A percentile compares a stretch with the other conserved stretches of the same genome.
phyloP scores from a whole-genome alignment of 139 green algal species.

The Coelastrella sp. region DNA sequence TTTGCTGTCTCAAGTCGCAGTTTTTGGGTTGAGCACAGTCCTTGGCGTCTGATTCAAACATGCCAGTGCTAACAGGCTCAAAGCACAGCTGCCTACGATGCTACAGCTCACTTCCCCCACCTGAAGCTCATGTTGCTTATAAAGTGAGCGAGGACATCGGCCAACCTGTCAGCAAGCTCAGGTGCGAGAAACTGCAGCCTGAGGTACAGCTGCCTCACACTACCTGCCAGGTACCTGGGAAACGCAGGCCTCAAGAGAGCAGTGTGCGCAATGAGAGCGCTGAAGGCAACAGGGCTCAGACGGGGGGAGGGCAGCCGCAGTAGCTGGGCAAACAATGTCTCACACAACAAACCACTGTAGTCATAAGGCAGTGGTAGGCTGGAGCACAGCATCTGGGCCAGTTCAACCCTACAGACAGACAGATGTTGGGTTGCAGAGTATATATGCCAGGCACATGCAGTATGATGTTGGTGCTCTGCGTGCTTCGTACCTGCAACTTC shows the following conservation, averaged over 20 bases:
- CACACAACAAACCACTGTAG: constrained; percentile 75
- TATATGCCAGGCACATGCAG: too few relatives aligned
- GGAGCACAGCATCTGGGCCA: constrained; percentile 65
- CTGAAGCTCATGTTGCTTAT: constrained; percentile 49
- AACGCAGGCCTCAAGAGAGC: constrained; percentile 69
- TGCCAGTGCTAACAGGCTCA: too few relatives aligned
- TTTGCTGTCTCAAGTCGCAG: too few relatives aligned
- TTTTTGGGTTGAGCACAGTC: too few relatives aligned
- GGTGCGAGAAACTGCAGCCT: constrained; percentile 73
- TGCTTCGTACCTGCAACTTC: too few relatives aligned
- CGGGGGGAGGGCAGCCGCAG: constrained; percentile 76
- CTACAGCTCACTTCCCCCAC: background rate
- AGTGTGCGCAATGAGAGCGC: constrained; percentile 86
- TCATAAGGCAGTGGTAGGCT: constrained; percentile 73
- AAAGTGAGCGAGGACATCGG: constrained; percentile 36
- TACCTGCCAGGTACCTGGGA: constrained; percentile 54
- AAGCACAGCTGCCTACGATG: too few relatives aligned
- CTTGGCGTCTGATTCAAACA: too few relatives aligned
- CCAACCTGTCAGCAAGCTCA: constrained; percentile 56
- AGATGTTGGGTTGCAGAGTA: background rate
- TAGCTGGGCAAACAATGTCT: constrained; percentile 91
- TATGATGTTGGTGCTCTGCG: too few relatives aligned
- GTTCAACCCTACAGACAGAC: constrained; percentile 66
- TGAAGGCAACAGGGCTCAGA: constrained; percentile 87
- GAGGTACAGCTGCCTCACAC: constrained; percentile 72